Evolutionary conservation across 371 early-diverging fungal species (phyloP).

Genomic region (Circinella umbellata): DNA sequence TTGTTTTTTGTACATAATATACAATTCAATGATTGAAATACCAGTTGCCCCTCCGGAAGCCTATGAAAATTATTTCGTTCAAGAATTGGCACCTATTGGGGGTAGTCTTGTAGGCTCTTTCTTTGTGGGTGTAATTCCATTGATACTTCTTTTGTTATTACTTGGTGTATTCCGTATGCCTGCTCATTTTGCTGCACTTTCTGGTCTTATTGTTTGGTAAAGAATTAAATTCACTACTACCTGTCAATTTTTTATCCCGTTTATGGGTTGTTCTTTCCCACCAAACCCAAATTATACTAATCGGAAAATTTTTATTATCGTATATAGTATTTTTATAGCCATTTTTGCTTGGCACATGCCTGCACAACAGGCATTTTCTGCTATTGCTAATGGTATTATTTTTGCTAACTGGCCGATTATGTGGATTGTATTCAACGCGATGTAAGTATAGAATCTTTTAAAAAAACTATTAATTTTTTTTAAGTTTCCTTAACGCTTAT

Average conservation of each 20-base stretch:
- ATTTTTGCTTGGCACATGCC: conserved; percentile 63
- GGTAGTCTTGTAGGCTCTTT: conserved; percentile 51
- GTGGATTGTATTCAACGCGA: conserved; percentile 60
- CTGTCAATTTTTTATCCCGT: neutral
- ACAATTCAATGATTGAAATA: conserved; percentile 28
- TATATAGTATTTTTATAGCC: conserved; percentile 51
- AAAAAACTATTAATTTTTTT: neutral
- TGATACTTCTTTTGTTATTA: conserved; percentile 39
- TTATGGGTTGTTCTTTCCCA: too few species aligned
- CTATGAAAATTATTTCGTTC: conserved; percentile 43
- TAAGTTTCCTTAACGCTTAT: neutral
- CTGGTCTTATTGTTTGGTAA: conserved; percentile 46
- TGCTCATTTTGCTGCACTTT: conserved; percentile 40
- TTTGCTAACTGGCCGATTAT: conserved; percentile 62
- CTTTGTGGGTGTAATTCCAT: conserved; percentile 51
- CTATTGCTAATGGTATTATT: conserved; percentile 48
- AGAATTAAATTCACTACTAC: neutral
- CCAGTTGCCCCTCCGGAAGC: conserved; percentile 31
- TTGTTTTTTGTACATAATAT: neutral
- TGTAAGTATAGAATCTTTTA: conserved; percentile 23
- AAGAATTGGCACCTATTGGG: conserved; percentile 45
- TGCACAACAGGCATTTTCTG: conserved; percentile 47
- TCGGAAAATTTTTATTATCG: neutral
- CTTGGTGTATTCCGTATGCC: conserved; percentile 44
- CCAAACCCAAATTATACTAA: neutral